These are phyloP conservation scores for Phytopythium cucurbitacearum DNA, from an alignment of 352 stramenopile genomes.

Conservation along the genomic window DNA sequence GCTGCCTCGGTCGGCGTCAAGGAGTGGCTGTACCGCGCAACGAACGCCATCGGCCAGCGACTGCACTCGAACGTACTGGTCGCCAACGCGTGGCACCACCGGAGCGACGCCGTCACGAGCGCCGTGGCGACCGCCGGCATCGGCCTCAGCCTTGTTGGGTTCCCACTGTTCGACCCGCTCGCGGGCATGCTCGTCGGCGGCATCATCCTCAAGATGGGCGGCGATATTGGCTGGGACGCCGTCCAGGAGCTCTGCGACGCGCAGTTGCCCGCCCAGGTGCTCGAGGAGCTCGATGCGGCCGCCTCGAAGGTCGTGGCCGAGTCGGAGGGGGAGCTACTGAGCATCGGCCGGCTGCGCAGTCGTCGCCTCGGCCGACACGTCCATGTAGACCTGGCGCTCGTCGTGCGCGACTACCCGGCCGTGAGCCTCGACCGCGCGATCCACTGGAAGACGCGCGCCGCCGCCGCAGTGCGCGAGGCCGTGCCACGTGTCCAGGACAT, in stretches of 20 bases:
- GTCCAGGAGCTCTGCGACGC: slow-evolving; percentile 62
- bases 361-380: slow-evolving; percentile 51
- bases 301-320: slow-evolving; percentile 30
- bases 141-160: slow-evolving; percentile 48
- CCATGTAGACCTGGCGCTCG: slow-evolving; percentile 56
- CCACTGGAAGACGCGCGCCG: slow-evolving; percentile 58
- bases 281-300: slow-evolving; percentile 32
- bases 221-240: slow-evolving; percentile 58
- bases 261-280: slow-evolving; percentile 32
- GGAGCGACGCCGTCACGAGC: slow-evolving; percentile 80
- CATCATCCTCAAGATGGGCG: slow-evolving; percentile 76
- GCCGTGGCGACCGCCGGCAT: slow-evolving; percentile 71
- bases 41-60: slow-evolving; percentile 80
- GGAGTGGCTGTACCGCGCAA: slow-evolving; percentile 91
- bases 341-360: slow-evolving; percentile 47
- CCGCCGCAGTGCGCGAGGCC: slow-evolving; percentile 31
- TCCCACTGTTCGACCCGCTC: slow-evolving; percentile 64
- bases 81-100: slow-evolving; percentile 95
- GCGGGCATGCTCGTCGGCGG: slow-evolving; percentile 66
- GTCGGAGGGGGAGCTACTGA: slow-evolving; percentile 38
- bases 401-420: slow-evolving; percentile 19
- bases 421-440: slow-evolving; percentile 35
- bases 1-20: slow-evolving; percentile 86
- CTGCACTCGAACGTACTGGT: slow-evolving; percentile 92
- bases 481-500: slow-evolving; percentile 62